phyloP scores from a whole-genome alignment of 352 stramenopile genomes.

The Globisporangium middletonii region DNA sequence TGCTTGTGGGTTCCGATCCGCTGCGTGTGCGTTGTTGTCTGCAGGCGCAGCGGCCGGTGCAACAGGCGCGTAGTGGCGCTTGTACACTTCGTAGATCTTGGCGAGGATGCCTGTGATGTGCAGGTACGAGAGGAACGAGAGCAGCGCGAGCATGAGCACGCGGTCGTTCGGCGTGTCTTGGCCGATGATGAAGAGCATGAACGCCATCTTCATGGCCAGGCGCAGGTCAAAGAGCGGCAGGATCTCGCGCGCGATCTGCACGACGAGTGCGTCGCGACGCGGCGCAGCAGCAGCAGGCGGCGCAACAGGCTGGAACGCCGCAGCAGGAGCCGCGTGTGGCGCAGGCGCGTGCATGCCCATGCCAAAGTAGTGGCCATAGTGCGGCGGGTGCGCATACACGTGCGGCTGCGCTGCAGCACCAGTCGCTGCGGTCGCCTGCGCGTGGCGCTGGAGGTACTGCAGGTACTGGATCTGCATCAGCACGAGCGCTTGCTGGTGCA shows the following conservation, averaged over 20 bases:
- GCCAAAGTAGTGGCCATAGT: slow-evolving; percentile 27
- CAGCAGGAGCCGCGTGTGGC: slow-evolving; percentile 1
- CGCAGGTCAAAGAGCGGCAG: slow-evolving; percentile 63
- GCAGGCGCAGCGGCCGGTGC: not conserved
- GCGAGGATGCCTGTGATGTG: slow-evolving; percentile 80
- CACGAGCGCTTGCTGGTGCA: slow-evolving; percentile 77
- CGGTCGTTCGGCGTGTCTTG: slow-evolving; percentile 76
- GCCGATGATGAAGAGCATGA: slow-evolving; percentile 87
- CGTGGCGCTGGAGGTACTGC: slow-evolving; percentile 53
- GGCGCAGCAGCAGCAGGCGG: slow-evolving; percentile 2
- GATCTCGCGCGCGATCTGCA: slow-evolving; percentile 51
- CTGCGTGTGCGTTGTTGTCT: too few relatives aligned
- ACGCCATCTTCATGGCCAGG: slow-evolving; percentile 80
- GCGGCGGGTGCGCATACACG: slow-evolving; percentile 5
- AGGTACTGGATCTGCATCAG: slow-evolving; percentile 81
- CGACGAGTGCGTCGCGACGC: slow-evolving; percentile 22
- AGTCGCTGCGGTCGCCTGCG: slow-evolving; percentile 1
- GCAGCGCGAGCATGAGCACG: slow-evolving; percentile 62
- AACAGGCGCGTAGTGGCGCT: slow-evolving; percentile 25
- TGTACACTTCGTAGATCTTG: slow-evolving; percentile 75
- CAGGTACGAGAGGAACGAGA: slow-evolving; percentile 74
- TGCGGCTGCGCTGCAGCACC: not conserved
- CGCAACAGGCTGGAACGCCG: slow-evolving; percentile 5
- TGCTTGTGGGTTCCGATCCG: too few relatives aligned
- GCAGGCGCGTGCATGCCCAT: slow-evolving; percentile 17